Evolutionary conservation across 2,329 filamentous ascomycete species (phyloP).

Genomic region (Cladophialophora psammophila): DNA sequence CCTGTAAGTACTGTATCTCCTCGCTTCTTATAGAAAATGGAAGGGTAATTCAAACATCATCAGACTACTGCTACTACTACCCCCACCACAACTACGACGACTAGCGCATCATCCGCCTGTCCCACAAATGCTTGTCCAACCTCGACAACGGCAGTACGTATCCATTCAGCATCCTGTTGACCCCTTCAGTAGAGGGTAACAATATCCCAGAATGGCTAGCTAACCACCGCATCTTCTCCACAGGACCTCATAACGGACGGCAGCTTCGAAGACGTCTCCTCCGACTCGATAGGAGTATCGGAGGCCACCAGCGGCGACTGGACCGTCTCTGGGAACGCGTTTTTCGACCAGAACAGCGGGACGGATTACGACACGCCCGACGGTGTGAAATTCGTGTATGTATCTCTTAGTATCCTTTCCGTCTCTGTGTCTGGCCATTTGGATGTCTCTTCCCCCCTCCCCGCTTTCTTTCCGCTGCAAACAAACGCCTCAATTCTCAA

Average conservation of each 20-base stretch:
- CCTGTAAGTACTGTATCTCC: neutral
- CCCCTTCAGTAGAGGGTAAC: neutral
- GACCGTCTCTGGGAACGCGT: neutral
- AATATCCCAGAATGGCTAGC: neutral
- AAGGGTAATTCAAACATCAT: neutral
- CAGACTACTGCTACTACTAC: neutral
- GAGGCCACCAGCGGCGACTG: conserved; percentile 8
- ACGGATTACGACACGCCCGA: neutral
- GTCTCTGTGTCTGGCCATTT: neutral
- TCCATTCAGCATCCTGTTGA: neutral
- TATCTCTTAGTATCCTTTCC: neutral
- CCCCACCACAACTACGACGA: neutral
- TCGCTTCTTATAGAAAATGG: neutral
- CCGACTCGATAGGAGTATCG: neutral
- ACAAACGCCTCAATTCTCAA: neutral
- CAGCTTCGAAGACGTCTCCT: conserved; percentile 6
- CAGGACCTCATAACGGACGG: conserved; percentile 14
- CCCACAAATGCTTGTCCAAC: conserved; percentile 7
- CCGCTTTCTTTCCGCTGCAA: neutral
- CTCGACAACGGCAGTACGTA: neutral
- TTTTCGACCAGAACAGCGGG: conserved; percentile 7
- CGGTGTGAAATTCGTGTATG: conserved; percentile 11
- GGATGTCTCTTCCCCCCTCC: neutral
- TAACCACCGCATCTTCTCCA: neutral
- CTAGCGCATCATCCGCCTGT: neutral